Percentiles rank a stretch among this genome's conserved stretches.
phyloP scores from a whole-genome alignment of 345 rosid species.

The Passiflora organensis region DNA sequence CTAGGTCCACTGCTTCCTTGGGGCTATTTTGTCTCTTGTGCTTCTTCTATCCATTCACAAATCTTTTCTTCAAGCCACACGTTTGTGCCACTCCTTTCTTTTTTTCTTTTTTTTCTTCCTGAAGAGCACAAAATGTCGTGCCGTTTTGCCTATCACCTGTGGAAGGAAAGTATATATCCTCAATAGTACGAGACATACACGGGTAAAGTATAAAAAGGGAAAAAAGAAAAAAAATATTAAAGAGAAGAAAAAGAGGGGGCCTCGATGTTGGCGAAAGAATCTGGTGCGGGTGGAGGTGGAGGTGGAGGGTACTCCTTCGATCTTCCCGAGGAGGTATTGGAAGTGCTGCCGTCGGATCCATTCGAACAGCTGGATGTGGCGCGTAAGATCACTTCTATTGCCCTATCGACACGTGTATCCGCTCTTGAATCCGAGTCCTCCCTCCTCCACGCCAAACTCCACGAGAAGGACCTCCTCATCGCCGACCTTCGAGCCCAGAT shows the following conservation, averaged over 20 bases:
- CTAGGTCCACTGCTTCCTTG: no score
- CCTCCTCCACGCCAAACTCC: constrained; percentile 43
- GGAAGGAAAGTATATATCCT: no score
- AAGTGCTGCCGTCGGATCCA: constrained; percentile 81
- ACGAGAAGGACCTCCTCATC: constrained; percentile 60
- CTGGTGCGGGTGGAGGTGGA: constrained; percentile 5
- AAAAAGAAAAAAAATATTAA: background rate
- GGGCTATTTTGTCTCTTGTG: background rate
- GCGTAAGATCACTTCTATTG: constrained; percentile 93
- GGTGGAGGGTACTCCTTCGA: constrained; percentile 46
- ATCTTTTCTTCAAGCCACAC: background rate
- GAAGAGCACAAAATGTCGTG: no score
- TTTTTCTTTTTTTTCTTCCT: no score
- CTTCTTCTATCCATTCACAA: constrained; percentile 20
- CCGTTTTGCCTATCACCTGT: no score
- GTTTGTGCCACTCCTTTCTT: background rate
- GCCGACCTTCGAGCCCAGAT: constrained; percentile 57
- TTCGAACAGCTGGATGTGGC: constrained; percentile 95
- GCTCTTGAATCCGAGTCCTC: constrained; percentile 75
- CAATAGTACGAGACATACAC: no score
- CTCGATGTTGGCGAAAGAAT: constrained; percentile 37
- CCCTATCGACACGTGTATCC: constrained; percentile 81
- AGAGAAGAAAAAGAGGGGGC: constrained; percentile 5
- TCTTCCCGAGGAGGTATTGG: constrained; percentile 70
- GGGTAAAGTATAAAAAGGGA: background rate